Conservation (phyloP, 371 early-diverging fungal species). For the Mucor velutinosus region DNA sequence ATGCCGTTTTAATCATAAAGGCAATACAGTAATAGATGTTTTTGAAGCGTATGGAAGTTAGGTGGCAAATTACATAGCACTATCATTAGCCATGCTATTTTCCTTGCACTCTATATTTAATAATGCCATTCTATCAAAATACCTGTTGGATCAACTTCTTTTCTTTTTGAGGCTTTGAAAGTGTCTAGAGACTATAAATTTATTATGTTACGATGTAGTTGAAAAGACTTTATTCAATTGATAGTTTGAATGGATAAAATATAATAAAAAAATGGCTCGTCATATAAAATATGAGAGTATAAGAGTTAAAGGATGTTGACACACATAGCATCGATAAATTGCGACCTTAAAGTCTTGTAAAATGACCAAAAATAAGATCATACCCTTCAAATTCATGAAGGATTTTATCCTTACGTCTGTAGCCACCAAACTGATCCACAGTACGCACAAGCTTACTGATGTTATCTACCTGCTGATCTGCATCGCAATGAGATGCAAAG, state of each 20-base stretch:
- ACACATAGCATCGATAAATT: not conserved
- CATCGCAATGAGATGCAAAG: conserved; percentile 64
- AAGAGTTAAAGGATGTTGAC: not conserved
- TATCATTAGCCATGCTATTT: too few species aligned
- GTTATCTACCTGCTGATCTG: conserved; percentile 44
- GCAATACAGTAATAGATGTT: too few species aligned
- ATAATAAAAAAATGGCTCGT: not conserved
- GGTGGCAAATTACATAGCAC: too few species aligned
- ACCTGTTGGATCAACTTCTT: too few species aligned
- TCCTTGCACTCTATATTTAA: too few species aligned
- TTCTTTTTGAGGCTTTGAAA: too few species aligned
- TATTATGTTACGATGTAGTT: too few species aligned
- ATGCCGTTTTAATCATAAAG: too few species aligned
- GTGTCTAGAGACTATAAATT: too few species aligned
- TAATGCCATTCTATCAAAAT: too few species aligned
- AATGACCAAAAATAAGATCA: conserved; percentile 76
- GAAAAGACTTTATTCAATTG: not conserved
- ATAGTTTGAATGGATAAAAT: not conserved
- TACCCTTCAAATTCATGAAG: conserved; percentile 84
- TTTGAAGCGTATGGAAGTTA: too few species aligned
- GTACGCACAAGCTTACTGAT: conserved; percentile 49
- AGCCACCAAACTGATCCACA: conserved; percentile 58
- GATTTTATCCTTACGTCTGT: conserved; percentile 69
- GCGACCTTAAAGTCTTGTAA: conserved; percentile 33
- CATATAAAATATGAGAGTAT: not conserved